Base-by-base conservation (phyloP, 1,139 yeast genomes). In the Candida sp. region DNA sequence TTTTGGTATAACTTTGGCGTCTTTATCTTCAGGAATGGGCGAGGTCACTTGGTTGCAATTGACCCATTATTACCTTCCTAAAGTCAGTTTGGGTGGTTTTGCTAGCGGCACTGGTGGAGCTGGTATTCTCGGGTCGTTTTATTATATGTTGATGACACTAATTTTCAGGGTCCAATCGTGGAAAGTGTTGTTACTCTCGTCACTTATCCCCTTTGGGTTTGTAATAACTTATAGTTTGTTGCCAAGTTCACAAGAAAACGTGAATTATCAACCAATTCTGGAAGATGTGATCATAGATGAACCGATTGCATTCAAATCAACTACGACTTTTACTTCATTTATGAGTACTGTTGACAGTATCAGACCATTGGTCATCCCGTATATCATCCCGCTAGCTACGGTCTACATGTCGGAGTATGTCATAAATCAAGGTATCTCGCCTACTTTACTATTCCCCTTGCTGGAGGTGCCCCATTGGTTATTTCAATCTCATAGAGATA, bases 101-200 rank as follows among this genome's bases (percentile, higher is more conserved):
- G 86, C 96, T 33, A 79, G 90, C 11, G 99, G 99, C 0, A 93
- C 98, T 0, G 98, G 98, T 1, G 95, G 89, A 9, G 98, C 99
- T 0, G 98, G 98, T 0, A 63, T 91, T 3, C 76, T 81, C 21
- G 99, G 98, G 0, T 83, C 95, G 54, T 71, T 71, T 45, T 44
- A 67, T 32, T 73, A 68, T 47, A 54, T 73, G 66, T 38, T 71
- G n/a, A 47, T 73, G 50, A 73, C 78, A 22, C 71, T 68, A 45
- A 45, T 73, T 11, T 34, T 70, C 22, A 64, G 66, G 1, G 48
- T 72, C 12, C 48, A 55, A 11, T 70, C 66, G 5, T 59, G 67
- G 60, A 21, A 57, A 9, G 65, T 65, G 3, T 54, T 73, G 9
- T 50, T 70, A 3, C 33, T 62, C 21, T 72, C 68, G 49, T 56